Evolutionary conservation across 495 filamentous ascomycete genomes (phyloP), one percentile per base, ranked within the genome.

Genomic region (Tuber microsphaerosporum): DNA sequence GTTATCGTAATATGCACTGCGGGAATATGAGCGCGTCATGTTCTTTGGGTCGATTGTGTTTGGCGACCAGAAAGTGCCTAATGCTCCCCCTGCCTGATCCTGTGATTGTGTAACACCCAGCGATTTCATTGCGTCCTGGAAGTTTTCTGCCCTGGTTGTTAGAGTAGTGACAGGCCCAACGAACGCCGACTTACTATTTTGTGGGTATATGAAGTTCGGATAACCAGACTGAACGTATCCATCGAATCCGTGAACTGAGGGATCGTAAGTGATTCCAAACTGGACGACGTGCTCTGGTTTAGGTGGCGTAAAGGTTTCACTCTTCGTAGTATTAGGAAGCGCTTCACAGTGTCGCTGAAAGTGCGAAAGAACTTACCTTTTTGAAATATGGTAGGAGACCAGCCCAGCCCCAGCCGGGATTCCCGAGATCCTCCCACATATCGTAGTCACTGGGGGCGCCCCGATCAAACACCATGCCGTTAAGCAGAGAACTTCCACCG

Each of bases 181-280:
- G 61, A 16, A 17, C 10, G 37, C 51, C 2, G 2, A 71, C 76
- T 16, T 10, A 79, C 77, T 82, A 42, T 61, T 76, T 68, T 81
- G 79, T 34, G 84, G 85, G 74, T 80, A 87, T 65, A 84, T 84
- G 71, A 82, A 86, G 75, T 80, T 82, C 14, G 85, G 84, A 45
- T 85, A 86, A 4, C 84, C 83, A 46, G 83, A 81, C 45, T 85
- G 81, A 6, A 87, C 72, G 3, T 85, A 85, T 8, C 86, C 86
- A 44, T 79, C 77, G 19, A 75, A 73, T 1, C 85, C 86, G 39
- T 84, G 84, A 31, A 84, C 81, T 4, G 81, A 75, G 10, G 78
- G 79, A 75, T 86, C 84, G 69, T 82, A 86, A 17, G 86, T 84
- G 56, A 86, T 85, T 51, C 75, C 79, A 46, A 81, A 81, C 70